Conservation (phyloP, 371 early-diverging fungal genomes). For the Scutellospora calospora region DNA sequence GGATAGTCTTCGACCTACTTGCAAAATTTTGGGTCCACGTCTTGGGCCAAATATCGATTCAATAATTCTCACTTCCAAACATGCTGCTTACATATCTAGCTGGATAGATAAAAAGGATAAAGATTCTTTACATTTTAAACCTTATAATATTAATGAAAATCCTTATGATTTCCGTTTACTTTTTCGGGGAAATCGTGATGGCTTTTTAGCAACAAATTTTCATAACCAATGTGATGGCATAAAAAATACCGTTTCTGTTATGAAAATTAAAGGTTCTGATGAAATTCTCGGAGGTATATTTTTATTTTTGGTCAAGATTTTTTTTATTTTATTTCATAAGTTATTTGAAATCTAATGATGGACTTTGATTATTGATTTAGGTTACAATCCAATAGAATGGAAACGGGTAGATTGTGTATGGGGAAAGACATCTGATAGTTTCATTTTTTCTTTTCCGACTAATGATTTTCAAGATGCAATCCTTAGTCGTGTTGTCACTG, state of each 20-base stretch:
- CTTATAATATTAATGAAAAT: slow-evolving; percentile 1
- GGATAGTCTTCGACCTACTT: background rate
- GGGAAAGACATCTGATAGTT: background rate
- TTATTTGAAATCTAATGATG: too few species aligned
- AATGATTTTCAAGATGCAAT: background rate
- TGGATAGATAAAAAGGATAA: slow-evolving; percentile 26
- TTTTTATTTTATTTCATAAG: too few species aligned
- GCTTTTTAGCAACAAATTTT: background rate
- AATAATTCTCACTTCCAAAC: background rate
- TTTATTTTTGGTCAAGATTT: too few species aligned
- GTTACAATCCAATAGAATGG: slow-evolving; percentile 35
- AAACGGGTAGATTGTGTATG: background rate
- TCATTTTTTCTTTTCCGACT: background rate
- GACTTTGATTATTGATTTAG: background rate
- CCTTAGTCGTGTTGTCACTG: background rate
- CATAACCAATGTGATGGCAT: background rate
- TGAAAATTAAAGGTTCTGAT: slow-evolving; percentile 16
- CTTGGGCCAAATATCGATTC: slow-evolving; percentile 3
- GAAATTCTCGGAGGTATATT: slow-evolving; percentile 25
- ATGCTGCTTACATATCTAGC: slow-evolving; percentile 12
- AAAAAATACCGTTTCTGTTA: background rate
- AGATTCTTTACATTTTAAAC: background rate
- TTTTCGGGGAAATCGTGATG: slow-evolving; percentile 1
- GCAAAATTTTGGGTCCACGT: background rate
- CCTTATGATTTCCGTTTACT: slow-evolving; percentile 22